Conservation (phyloP, 495 filamentous ascomycete species). For the Penicillium salamii region DNA sequence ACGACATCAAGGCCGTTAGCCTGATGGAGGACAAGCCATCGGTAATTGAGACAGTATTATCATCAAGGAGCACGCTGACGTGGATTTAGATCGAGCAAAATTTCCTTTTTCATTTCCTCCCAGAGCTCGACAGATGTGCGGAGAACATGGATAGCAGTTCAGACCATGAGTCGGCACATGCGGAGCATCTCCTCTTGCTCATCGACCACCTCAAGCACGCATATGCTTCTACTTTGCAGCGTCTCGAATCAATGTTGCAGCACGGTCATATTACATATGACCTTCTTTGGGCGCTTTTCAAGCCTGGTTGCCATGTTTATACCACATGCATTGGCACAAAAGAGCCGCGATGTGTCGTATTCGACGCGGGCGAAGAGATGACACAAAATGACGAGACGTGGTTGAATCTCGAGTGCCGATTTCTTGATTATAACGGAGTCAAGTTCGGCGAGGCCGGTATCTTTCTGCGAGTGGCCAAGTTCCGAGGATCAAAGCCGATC, state of each 20-base stretch:
- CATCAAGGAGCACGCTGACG: constrained; percentile 12
- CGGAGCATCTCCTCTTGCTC: constrained; percentile 36
- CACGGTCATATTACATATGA: constrained; percentile 35
- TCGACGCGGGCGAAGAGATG: constrained; percentile 53
- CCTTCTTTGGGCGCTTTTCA: constrained; percentile 29
- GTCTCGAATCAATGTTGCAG: constrained; percentile 35
- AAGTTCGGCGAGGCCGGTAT: constrained; percentile 22
- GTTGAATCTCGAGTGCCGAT: constrained; percentile 34
- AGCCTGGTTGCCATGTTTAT: constrained; percentile 21
- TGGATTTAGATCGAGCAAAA: constrained; percentile 27
- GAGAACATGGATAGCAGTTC: constrained; percentile 7
- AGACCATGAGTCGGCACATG: constrained; percentile 5
- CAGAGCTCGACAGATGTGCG: constrained; percentile 23
- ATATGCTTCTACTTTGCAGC: constrained; percentile 32
- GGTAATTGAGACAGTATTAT: constrained; percentile 16
- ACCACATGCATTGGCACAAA: constrained; percentile 38
- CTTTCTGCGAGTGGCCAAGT: constrained; percentile 26
- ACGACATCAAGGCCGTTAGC: constrained; percentile 29
- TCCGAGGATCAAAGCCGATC: constrained; percentile 25
- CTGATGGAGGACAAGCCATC: constrained; percentile 25
- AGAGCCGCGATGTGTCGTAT: constrained; percentile 58
- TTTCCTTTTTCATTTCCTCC: constrained; percentile 32
- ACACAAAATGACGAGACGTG: constrained; percentile 25
- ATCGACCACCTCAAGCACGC: constrained; percentile 36
- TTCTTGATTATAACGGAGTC: constrained; percentile 28